Evolutionary conservation across 257 asterid genomes (phyloP).

Genomic region (Solanum dulcamara): DNA sequence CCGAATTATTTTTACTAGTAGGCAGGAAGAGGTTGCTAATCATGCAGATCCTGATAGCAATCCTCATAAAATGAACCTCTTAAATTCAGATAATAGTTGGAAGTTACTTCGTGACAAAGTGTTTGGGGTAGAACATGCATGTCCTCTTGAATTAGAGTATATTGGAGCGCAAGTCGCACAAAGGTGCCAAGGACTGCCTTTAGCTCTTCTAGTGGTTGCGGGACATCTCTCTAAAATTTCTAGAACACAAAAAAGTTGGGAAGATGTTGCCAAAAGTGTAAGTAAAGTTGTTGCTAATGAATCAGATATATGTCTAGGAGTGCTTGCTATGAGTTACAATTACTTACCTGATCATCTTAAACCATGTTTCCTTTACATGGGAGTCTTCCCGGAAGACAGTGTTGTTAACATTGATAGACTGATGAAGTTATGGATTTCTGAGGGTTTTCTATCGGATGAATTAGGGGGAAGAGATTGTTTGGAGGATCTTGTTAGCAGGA

Average conservation of each 20-base stretch:
- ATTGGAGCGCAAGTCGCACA: background rate
- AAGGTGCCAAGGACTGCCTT: background rate
- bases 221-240: background rate
- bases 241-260: background rate
- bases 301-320: too few species aligned
- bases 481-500: background rate
- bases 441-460: background rate
- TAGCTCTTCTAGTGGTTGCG: background rate
- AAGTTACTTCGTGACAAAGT: background rate
- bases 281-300: too few species aligned
- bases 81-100: background rate
- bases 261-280: background rate
- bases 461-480: background rate
- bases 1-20: background rate
- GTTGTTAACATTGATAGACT: background rate
- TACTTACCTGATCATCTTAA: background rate
- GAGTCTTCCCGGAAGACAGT: background rate
- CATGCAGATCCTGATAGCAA: background rate
- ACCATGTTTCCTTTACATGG: background rate
- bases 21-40: background rate
- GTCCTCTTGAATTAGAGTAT: background rate
- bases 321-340: too few species aligned
- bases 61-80: background rate
- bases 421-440: background rate
- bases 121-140: background rate